Percentiles rank a stretch among this genome's conserved stretches.
Evolutionary conservation across 192 early-diverging fungal species (phyloP).

Genomic region (Coemansia sp.): DNA sequence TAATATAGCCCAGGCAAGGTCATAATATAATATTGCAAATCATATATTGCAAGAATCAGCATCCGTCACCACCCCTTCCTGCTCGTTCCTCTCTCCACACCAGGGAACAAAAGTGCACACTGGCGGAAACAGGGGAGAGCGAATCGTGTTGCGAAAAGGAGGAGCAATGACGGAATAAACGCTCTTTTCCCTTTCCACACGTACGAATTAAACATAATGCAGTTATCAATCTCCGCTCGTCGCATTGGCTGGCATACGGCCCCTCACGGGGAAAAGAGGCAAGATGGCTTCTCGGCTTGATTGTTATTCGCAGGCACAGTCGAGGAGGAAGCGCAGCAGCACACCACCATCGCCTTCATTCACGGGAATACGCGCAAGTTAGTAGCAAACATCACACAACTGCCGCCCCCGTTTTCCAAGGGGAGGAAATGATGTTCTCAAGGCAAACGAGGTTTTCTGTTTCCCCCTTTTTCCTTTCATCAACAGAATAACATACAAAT

Average conservation of each 20-base stretch:
- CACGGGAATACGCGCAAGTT: neutral
- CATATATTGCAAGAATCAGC: no score
- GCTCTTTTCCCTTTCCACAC: neutral
- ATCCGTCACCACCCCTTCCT: no score
- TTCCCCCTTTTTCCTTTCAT: slow-evolving; percentile 14
- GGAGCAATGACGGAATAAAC: neutral
- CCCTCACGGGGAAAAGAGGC: neutral
- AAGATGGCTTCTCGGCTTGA: neutral
- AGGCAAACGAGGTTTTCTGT: slow-evolving; percentile 1
- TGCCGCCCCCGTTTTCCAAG: neutral
- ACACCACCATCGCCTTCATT: no score
- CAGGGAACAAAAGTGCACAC: neutral
- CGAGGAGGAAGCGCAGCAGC: neutral
- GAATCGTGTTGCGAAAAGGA: neutral
- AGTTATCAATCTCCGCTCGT: slow-evolving; percentile 1
- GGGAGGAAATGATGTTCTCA: no score
- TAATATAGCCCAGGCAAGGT: neutral
- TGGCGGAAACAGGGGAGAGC: neutral
- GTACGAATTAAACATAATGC: neutral
- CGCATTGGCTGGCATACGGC: neutral
- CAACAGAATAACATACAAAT: slow-evolving; percentile 1
- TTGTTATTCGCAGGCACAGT: slow-evolving; percentile 3
- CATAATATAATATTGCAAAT: neutral
- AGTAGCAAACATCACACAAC: slow-evolving; percentile 3
- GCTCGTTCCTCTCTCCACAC: no score